A percentile compares a stretch with the other conserved stretches of the same genome.
Evolutionary conservation across 257 asterid species (phyloP).

Genomic region (Solanum ossicruentum): DNA sequence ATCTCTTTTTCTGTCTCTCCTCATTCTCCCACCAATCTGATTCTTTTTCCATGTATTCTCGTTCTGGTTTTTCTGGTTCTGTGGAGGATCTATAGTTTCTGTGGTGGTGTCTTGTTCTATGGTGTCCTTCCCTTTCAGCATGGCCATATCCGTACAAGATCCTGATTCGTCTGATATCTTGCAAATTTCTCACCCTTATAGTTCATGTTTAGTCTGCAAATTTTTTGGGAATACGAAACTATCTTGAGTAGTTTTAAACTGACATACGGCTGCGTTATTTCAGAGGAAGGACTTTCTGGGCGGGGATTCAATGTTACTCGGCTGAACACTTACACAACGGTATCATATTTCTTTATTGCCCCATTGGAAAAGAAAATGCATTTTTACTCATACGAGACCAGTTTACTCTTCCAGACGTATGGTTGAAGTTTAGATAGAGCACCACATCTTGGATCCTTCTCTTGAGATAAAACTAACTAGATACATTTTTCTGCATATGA

Average conservation of each 20-base stretch:
- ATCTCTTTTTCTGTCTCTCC: not conserved
- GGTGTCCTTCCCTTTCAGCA: not conserved
- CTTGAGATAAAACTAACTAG: not conserved
- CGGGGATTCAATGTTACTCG: constrained; percentile 92
- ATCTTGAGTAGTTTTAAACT: not conserved
- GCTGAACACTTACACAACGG: constrained; percentile 93
- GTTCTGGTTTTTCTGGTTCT: not conserved
- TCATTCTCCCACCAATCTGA: not conserved
- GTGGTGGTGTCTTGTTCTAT: not conserved
- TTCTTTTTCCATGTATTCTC: not conserved
- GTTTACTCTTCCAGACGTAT: not conserved
- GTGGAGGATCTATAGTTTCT: not conserved
- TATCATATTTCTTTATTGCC: constrained; percentile 9
- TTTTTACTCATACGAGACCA: not conserved
- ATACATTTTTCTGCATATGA: not conserved
- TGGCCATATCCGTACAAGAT: not conserved
- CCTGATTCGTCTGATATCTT: not conserved
- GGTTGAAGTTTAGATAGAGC: not conserved
- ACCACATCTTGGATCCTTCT: not conserved
- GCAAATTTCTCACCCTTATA: not conserved
- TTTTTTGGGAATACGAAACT: not conserved
- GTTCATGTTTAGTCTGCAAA: not conserved
- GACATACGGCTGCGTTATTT: not conserved
- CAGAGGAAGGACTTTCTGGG: constrained; percentile 79
- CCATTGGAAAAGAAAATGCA: not conserved